Evolutionary conservation across 2,329 filamentous ascomycete genomes (phyloP).

Genomic region (Fusarium citri): DNA sequence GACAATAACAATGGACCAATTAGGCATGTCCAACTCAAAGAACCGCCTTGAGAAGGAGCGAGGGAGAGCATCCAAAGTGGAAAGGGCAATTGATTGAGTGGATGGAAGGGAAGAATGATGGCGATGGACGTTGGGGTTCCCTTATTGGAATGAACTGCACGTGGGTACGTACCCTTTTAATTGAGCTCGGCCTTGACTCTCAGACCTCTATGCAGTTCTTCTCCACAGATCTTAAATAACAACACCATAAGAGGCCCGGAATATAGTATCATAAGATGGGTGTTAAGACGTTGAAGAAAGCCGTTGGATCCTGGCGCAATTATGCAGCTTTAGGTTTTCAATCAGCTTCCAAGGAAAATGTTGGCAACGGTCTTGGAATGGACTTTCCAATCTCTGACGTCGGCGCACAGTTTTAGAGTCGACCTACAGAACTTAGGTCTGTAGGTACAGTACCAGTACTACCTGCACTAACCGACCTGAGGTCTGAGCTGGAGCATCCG

Average conservation of each 20-base stretch:
- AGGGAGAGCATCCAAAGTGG: constrained; percentile 16
- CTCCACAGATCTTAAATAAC: constrained; percentile 11
- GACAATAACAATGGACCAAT: constrained; percentile 4
- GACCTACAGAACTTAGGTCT: neutral
- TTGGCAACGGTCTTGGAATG: constrained; percentile 14
- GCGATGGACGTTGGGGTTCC: constrained; percentile 32
- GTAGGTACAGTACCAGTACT: neutral
- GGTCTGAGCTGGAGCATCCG: constrained; percentile 2
- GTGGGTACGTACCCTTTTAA: constrained; percentile 37
- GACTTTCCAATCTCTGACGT: constrained; percentile 15
- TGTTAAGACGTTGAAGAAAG: neutral
- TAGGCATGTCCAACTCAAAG: constrained; percentile 20
- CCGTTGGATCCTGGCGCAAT: neutral
- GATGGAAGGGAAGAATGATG: constrained; percentile 26
- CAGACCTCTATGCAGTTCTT: constrained; percentile 22
- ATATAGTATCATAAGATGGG: neutral
- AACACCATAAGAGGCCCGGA: neutral
- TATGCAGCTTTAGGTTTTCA: constrained; percentile 1
- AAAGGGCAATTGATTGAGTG: constrained; percentile 22
- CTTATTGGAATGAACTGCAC: constrained; percentile 19
- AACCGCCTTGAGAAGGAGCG: constrained; percentile 7
- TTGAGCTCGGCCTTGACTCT: constrained; percentile 23
- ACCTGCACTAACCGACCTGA: neutral
- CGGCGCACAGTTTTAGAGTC: constrained; percentile 2
- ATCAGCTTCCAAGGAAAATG: neutral